phyloP scores from a whole-genome alignment of 202 grass and related monocot genomes.

The Cymbopogon flexuosus region DNA sequence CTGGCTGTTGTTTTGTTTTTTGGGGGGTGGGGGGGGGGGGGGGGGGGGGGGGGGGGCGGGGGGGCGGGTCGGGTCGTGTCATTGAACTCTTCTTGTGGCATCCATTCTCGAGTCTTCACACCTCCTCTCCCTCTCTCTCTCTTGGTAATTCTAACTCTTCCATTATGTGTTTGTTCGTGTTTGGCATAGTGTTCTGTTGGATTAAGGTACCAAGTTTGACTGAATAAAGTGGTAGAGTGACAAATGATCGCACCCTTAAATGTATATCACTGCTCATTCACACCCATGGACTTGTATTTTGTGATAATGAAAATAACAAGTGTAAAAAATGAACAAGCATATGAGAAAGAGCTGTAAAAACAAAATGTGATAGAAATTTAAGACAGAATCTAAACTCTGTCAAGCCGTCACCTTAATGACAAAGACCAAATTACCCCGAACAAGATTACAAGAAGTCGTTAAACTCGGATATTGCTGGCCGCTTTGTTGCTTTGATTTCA shows the following conservation, averaged over 20 bases:
- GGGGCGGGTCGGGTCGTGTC: no score
- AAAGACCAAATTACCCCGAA: background rate
- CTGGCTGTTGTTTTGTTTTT: no score
- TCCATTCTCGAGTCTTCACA: no score
- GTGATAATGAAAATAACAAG: background rate
- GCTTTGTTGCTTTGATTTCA: no score
- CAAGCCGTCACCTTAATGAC: background rate
- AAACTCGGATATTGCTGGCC: background rate
- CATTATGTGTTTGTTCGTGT: no score
- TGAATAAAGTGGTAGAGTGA: background rate
- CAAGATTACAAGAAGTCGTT: background rate
- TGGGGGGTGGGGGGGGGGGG: no score
- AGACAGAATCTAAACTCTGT: background rate
- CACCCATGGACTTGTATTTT: background rate
- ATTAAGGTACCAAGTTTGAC: background rate
- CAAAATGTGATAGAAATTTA: background rate
- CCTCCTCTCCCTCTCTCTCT: no score
- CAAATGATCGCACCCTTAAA: background rate
- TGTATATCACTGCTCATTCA: background rate
- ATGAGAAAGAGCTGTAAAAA: background rate
- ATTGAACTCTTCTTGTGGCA: no score
- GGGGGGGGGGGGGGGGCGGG: no score
- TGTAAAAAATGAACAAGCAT: background rate
- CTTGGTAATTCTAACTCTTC: no score
- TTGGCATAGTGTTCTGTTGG: background rate